phyloP scores from a whole-genome alignment of 2,329 filamentous ascomycete genomes.

The Gnomoniopsis sp. region DNA sequence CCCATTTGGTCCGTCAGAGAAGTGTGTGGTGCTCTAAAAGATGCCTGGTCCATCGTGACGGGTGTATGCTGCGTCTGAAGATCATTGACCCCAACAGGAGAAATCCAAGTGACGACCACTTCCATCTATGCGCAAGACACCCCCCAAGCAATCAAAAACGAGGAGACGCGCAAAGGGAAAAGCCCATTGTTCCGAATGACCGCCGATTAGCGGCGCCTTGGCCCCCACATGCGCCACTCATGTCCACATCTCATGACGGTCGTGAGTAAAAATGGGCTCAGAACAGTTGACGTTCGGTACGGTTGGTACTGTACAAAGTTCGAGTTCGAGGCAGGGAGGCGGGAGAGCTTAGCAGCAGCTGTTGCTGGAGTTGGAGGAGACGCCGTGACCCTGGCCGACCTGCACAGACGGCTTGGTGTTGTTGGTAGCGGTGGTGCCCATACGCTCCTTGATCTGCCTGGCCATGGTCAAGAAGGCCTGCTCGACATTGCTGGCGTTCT shows the following conservation, averaged over 20 bases:
- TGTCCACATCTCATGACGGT: slow-evolving; percentile 19
- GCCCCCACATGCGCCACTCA: slow-evolving; percentile 14
- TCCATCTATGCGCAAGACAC: slow-evolving; percentile 18
- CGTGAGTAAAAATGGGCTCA: slow-evolving; percentile 10
- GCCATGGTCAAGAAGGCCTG: slow-evolving; percentile 99
- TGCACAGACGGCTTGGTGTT: slow-evolving; percentile 99
- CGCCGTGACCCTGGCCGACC: slow-evolving; percentile 90
- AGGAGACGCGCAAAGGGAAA: slow-evolving; percentile 10
- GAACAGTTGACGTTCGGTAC: slow-evolving; percentile 10
- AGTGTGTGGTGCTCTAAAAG: slow-evolving; percentile 10
- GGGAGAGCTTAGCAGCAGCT: slow-evolving; percentile 78
- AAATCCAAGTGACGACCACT: slow-evolving; percentile 15
- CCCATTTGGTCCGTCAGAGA: neutral
- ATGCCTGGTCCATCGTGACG: slow-evolving; percentile 14
- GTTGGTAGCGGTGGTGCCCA: slow-evolving; percentile 91
- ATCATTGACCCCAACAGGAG: neutral
- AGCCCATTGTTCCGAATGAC: neutral
- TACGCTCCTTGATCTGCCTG: slow-evolving; percentile 99
- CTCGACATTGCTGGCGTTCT: slow-evolving; percentile 99
- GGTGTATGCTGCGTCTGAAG: slow-evolving; percentile 7
- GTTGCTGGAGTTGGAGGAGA: slow-evolving; percentile 79
- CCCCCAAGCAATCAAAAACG: slow-evolving; percentile 4
- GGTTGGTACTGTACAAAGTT: slow-evolving; percentile 18
- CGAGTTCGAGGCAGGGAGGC: slow-evolving; percentile 2
- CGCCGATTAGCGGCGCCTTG: slow-evolving; percentile 8